Percentiles rank a stretch among this genome's conserved stretches.
These are phyloP conservation scores for Russula virescens DNA, from an alignment of 768 basidiomycete genomes.

Conservation along the genomic window DNA sequence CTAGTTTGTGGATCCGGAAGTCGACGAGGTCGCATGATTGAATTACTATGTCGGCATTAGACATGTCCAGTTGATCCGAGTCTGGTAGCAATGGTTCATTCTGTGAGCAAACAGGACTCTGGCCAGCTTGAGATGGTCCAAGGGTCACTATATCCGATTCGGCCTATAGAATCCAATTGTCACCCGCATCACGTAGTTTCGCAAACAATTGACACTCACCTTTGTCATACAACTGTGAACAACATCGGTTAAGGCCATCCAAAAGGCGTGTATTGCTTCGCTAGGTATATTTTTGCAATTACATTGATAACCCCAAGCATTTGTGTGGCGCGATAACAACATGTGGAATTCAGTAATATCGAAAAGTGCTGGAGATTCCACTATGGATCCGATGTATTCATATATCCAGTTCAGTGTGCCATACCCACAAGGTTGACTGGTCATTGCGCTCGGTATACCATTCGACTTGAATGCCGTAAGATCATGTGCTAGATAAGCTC, in stretches of 20 bases:
- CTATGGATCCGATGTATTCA: not conserved
- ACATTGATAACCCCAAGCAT: not conserved
- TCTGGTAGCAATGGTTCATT: not conserved
- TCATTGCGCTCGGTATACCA: not conserved
- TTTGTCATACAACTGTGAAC: not conserved
- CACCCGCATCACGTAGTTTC: too few species aligned
- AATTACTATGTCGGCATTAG: not conserved
- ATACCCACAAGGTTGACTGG: too few species aligned
- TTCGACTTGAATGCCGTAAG: too few species aligned
- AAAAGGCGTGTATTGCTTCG: not conserved
- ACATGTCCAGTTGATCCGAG: constrained; percentile 12
- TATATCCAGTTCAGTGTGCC: not conserved
- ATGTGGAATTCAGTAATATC: constrained; percentile 2
- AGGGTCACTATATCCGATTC: not conserved
- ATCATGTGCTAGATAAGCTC: too few species aligned
- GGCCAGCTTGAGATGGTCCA: not conserved
- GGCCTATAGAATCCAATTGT: not conserved
- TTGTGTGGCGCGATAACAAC: not conserved
- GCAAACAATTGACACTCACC: not conserved
- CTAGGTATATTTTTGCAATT: not conserved
- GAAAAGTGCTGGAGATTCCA: not conserved
- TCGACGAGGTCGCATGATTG: constrained; percentile 6
- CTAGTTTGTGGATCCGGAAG: constrained; percentile 15
- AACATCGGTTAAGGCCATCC: not conserved
- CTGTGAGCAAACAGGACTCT: not conserved